These are phyloP conservation scores for Phytophthora sp. DNA, from an alignment of 352 stramenopile species.

Conservation along the genomic window DNA sequence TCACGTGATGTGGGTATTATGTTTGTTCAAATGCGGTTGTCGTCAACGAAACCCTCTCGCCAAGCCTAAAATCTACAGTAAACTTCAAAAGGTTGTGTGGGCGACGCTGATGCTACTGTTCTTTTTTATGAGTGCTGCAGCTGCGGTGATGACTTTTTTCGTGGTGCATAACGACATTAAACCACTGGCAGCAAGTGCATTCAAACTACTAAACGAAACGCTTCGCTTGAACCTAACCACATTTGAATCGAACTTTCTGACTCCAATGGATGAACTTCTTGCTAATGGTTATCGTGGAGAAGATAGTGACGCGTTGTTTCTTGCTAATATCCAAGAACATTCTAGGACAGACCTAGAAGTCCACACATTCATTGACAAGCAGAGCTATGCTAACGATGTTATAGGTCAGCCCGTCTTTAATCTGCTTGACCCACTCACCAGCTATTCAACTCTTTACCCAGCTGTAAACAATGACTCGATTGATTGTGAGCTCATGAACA, in stretches of 20 bases:
- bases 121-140: constrained; percentile 21
- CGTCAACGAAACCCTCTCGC: constrained; percentile 47
- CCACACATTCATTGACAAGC: constrained; percentile 56
- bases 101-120: constrained; percentile 41
- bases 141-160: constrained; percentile 39
- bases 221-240: constrained; percentile 33
- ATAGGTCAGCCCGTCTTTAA: constrained; percentile 50
- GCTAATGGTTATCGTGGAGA: constrained; percentile 4
- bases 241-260: constrained; percentile 49
- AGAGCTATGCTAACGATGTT: constrained; percentile 40
- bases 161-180: constrained; percentile 39
- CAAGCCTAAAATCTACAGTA: constrained; percentile 54
- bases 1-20: constrained; percentile 54
- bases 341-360: constrained; percentile 23
- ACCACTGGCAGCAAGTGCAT: constrained; percentile 29
- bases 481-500: constrained; percentile 54
- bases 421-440: constrained; percentile 39
- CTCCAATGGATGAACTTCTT: constrained; percentile 42
- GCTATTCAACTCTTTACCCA: constrained; percentile 55
- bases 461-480: constrained; percentile 35
- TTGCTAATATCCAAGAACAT: constrained; percentile 37
- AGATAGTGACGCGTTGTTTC: constrained; percentile 2
- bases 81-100: constrained; percentile 51
- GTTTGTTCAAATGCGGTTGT: constrained; percentile 57
- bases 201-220: constrained; percentile 28